Base-by-base conservation (phyloP, 2,329 filamentous ascomycete genomes). In the Xylariaceae sp. region DNA sequence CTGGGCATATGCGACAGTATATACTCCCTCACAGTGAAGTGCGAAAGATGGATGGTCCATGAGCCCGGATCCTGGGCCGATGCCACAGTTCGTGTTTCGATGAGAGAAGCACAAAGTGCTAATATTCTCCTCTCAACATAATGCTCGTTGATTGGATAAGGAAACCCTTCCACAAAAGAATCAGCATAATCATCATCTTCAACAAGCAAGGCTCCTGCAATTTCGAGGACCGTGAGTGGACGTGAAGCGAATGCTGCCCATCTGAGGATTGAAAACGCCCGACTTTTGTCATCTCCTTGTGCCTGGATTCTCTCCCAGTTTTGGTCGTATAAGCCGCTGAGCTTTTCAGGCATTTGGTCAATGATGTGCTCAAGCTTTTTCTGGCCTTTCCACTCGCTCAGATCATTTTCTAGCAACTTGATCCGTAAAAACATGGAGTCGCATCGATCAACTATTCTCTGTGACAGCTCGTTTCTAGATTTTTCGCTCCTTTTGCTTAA, bases 341-440 rank as follows among this genome's bases (percentile, higher is more conserved):
- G 64, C 1, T 63, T 66, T 0, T 56, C 43, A 0, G 70, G 68
- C 0, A 63, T 65, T 0, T 65, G 53, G 0, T 67, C 44, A 7
- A 73, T 63, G 0, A 57, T 53, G 5, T 57, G 43, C n/a, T 68
- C 49, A 0, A 73, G 57, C 22, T 68, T 62, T 13, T 64, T 66
- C 34, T 60, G 57, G 18, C 61, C 68, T 55, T 65, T 67, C 0
- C 65, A 56, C 5, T 48, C 58, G 0, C 58, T 51, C 0, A 72
- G 42, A 3, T 61, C 54, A 1, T 60, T 30, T 7, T 65, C 64
- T 10, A 70, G 62, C 54, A 72, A 30, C 13, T 63, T 67, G 1
- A 72, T 55, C 60, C 63, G 71, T 0, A 72, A 41, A 32, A 73
- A 72, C 37, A 71, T 70, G 0, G 68, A 71, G 1, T 68, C 55